Base-by-base conservation (phyloP, 306 rosid species). In the Chamaecrista fasciculata region DNA sequence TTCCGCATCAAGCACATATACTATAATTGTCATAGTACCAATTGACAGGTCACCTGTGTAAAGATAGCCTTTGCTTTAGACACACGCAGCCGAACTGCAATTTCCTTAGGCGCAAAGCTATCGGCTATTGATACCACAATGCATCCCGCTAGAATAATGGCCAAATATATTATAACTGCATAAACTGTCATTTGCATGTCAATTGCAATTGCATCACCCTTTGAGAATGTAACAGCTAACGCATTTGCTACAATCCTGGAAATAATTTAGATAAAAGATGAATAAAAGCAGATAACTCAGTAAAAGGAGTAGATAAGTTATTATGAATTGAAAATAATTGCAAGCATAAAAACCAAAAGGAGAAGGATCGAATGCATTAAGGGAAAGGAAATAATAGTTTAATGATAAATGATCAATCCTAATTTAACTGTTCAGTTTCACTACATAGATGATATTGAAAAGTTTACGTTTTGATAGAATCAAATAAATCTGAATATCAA, bases 81-180 rank as follows among this genome's bases (percentile, higher is more conserved):
- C 36, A 83, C 85, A 46, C 82, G 91, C 77, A 92, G 55, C 21
- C 96, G 96, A 43, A 87, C 79, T 21, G 91, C 95, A 69, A 87
- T 88, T 83, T 92, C 92, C 61, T 78, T 84, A 2, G 82, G 86
- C 29, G 92, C 88, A 81, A 92, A 92, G 85, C 98, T 89, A 74
- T 92, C 96, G 33, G 96, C 96, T 84, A 92, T 89, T 16, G 98
- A 86, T 29, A 92, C 98, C 49, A 92, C 98, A 66, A 81, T 77
- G n/a, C 81, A 73, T 78, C 98, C 96, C 3, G 91, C 88, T 24
- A 89, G 77, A 71, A 92, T 57, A 75, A 87, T 86, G 19, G 95
- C 96, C 71, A 92, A 70, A 73, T 89, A 92, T 74, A 92, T 87
- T 65, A 89, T 64, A 66, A 92, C 95, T 9, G 98, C 84, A 70